These are phyloP conservation scores for Sparassis latifolia DNA, from an alignment of 1,284 basidiomycete genomes.

Conservation along the genomic window DNA sequence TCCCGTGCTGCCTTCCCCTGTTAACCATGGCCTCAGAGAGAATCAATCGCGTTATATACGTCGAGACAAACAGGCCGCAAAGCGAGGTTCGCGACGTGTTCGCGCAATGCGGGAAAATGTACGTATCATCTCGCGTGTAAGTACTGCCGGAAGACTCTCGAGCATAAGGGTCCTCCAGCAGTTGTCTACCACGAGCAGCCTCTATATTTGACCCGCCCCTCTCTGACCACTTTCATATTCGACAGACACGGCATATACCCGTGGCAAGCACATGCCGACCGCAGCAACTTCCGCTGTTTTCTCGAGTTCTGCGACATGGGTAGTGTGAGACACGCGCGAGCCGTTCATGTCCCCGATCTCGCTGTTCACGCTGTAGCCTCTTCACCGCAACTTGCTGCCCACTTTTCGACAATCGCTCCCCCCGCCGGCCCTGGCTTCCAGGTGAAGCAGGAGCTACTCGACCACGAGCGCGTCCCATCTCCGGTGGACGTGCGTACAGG, in stretches of 20 bases:
- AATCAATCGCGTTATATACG: slow-evolving; percentile 20
- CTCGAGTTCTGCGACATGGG: slow-evolving; percentile 20
- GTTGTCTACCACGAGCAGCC: too few relatives aligned
- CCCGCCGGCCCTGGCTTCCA: not conserved
- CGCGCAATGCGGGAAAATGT: slow-evolving; percentile 32
- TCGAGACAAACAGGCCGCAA: slow-evolving; percentile 22
- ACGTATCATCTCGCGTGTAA: slow-evolving; percentile 7
- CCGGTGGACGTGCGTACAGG: not conserved
- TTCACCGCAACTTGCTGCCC: slow-evolving; percentile 14
- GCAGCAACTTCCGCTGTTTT: slow-evolving; percentile 7
- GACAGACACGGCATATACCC: slow-evolving; percentile 1
- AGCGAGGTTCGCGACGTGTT: slow-evolving; percentile 25
- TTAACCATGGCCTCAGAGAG: slow-evolving; percentile 13
- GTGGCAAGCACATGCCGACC: slow-evolving; percentile 7
- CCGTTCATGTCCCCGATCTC: slow-evolving; percentile 12
- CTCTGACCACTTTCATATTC: not conserved
- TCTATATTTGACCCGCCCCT: too few relatives aligned
- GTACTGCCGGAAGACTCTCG: too few relatives aligned
- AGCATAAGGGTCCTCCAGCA: too few relatives aligned
- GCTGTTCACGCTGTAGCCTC: slow-evolving; percentile 18
- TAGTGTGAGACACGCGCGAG: slow-evolving; percentile 22
- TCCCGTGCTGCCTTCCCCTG: not conserved
- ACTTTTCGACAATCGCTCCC: slow-evolving; percentile 12
- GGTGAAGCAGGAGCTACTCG: not conserved
- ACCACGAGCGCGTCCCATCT: not conserved